Conservation (phyloP, 2,329 filamentous ascomycete genomes). For the Fusarium sp. region DNA sequence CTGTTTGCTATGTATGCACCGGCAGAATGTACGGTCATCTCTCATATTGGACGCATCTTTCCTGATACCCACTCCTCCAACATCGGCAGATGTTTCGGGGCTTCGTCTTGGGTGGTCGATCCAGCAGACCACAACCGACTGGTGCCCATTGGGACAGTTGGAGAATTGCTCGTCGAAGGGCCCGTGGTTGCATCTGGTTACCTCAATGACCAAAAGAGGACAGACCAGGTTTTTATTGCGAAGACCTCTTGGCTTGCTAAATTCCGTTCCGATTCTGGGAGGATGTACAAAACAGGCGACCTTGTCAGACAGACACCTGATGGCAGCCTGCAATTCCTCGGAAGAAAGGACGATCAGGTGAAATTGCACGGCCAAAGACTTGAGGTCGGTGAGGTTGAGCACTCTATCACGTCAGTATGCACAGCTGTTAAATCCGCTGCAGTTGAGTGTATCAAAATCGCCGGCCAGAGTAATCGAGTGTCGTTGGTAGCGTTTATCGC, state of each 20-base stretch:
- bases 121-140: neutral
- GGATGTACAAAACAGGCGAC: conserved; percentile 10
- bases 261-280: neutral
- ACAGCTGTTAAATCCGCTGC: neutral
- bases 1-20: conserved; percentile 14
- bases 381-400: conserved; percentile 6
- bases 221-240: neutral
- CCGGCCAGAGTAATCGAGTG: neutral
- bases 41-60: neutral
- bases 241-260: neutral
- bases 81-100: neutral
- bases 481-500: conserved; percentile 4
- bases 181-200: conserved; percentile 2
- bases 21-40: conserved; percentile 4
- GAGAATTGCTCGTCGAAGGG: neutral
- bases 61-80: neutral
- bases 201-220: neutral
- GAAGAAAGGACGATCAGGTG: conserved; percentile 11
- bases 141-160: conserved; percentile 2
- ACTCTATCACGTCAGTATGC: neutral
- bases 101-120: conserved; percentile 1
- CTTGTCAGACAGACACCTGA: conserved; percentile 6
- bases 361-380: conserved; percentile 13
- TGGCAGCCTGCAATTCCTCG: neutral
- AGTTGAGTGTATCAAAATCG: conserved; percentile 11